Evolutionary conservation across 225 moss, liverwort and hornwort genomes (phyloP).

Genomic region (Straminergon stramineum): DNA sequence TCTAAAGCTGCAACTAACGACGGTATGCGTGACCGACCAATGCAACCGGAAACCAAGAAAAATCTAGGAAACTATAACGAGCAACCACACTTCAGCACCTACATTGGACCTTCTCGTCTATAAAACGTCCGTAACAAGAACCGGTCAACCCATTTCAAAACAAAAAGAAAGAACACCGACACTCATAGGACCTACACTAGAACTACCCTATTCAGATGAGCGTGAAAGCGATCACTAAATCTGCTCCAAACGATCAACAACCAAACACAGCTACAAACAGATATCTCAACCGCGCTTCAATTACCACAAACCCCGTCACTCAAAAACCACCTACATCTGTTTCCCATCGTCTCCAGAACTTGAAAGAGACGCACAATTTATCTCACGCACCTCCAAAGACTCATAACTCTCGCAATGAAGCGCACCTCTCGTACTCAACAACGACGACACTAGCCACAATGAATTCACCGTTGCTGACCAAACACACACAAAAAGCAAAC

Average conservation of each 20-base stretch:
- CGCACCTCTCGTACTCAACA: neutral
- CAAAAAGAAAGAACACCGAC: neutral
- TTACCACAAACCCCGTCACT: neutral
- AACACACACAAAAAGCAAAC: neutral
- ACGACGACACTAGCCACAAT: neutral
- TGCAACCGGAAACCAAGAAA: neutral
- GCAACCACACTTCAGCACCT: neutral
- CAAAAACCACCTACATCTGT: neutral
- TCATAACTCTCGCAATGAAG: neutral
- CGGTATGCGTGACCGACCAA: neutral
- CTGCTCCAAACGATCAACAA: neutral
- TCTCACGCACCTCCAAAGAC: neutral
- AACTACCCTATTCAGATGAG: neutral
- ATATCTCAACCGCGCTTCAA: neutral
- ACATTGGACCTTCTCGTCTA: neutral
- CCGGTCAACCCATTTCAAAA: neutral
- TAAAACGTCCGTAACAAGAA: neutral
- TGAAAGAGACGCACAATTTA: neutral
- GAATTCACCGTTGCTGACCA: neutral
- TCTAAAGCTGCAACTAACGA: neutral
- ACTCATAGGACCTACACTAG: neutral
- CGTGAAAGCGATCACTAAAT: neutral
- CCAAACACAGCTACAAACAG: neutral
- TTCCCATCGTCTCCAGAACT: neutral
- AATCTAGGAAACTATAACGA: neutral